Evolutionary conservation across 148 eudicot species (phyloP).

Genomic region (Rhododendron kiyosumense): DNA sequence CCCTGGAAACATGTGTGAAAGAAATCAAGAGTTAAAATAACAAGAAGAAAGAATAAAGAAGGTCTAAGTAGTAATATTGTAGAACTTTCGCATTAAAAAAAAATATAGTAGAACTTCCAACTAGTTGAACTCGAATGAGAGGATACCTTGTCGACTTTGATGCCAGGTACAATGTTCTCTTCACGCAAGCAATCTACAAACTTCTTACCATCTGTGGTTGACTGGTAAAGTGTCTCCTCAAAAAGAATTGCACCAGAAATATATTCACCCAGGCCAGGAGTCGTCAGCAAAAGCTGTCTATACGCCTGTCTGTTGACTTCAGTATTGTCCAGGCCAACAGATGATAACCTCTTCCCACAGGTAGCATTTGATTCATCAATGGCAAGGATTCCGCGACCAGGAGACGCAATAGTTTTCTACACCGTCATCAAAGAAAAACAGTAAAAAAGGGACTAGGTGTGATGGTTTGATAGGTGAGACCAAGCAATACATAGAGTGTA

Average conservation of each 20-base stretch:
- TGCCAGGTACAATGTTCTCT: slow-evolving; percentile 86
- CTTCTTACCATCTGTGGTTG: slow-evolving; percentile 80
- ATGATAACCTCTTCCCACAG: slow-evolving; percentile 83
- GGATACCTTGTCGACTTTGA: slow-evolving; percentile 87
- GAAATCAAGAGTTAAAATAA: background rate
- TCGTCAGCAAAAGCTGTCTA: slow-evolving; percentile 84
- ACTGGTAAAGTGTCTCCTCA: slow-evolving; percentile 96
- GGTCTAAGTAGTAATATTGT: background rate
- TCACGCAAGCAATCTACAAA: slow-evolving; percentile 71
- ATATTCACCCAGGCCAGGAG: slow-evolving; percentile 89
- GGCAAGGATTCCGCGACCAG: slow-evolving; percentile 93
- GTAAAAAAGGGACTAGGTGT: background rate
- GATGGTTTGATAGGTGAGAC: background rate
- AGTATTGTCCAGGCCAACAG: slow-evolving; percentile 91
- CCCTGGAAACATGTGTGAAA: slow-evolving; percentile 42
- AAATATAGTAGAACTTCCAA: background rate
- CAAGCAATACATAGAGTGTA: background rate
- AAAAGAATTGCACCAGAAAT: slow-evolving; percentile 90
- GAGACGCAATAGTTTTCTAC: slow-evolving; percentile 89
- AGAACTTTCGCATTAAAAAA: too few species aligned
- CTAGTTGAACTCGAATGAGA: background rate
- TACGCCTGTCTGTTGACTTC: slow-evolving; percentile 85
- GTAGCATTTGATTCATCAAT: slow-evolving; percentile 96
- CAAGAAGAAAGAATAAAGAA: background rate
- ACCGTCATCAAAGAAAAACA: slow-evolving; percentile 11